Conservation (phyloP, 257 asterid species). For the Solanum dulcamara region DNA sequence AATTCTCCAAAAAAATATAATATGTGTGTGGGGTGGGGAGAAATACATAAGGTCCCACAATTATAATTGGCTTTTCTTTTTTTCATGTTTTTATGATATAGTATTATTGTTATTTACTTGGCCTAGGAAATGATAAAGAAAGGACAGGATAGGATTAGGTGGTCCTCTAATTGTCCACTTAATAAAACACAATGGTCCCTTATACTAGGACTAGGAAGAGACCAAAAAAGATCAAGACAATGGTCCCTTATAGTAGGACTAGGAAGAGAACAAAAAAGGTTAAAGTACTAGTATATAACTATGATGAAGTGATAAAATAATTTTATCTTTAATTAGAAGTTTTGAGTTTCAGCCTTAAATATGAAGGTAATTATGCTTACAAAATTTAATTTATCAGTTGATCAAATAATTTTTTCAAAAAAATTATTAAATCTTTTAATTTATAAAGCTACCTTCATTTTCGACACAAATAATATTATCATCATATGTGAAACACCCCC, state of each 20-base stretch:
- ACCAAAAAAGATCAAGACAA: neutral
- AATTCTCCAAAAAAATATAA: no score
- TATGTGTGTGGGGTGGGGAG: no score
- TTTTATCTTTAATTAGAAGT: fast-evolving
- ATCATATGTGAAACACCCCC: no score
- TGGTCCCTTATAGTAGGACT: neutral
- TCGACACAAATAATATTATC: no score
- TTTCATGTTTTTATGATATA: neutral
- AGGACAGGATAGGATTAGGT: neutral
- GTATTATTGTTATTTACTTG: neutral
- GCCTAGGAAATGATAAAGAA: neutral
- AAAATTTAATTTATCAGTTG: no score
- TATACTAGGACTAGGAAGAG: neutral
- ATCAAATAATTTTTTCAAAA: no score
- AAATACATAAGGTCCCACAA: no score
- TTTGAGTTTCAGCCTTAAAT: fast-evolving
- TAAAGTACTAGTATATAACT: no score
- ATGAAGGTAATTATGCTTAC: neutral
- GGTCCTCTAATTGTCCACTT: neutral
- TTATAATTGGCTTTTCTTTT: neutral
- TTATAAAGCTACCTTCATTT: neutral
- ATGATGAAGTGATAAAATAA: fast-evolving
- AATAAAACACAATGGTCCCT: neutral
- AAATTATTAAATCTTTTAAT: no score
- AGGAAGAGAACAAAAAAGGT: neutral